Conservation (phyloP, 129 eudicot genomes). For the Lonicera japonica region DNA sequence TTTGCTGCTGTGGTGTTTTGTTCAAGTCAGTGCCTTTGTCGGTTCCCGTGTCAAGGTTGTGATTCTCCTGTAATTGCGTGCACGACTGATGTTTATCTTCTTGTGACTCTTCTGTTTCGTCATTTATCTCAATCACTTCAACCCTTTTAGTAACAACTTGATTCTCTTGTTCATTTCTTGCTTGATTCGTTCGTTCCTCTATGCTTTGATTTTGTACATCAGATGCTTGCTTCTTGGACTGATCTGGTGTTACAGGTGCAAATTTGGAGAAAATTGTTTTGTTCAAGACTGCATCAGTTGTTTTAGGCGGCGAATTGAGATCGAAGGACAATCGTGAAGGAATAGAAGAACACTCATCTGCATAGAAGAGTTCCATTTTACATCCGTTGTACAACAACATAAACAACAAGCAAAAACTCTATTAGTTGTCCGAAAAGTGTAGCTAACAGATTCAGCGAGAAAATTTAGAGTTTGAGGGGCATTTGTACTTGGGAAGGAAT, state of each 20-base stretch:
- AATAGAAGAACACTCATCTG: conserved; percentile 32
- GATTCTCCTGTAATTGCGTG: conserved; percentile 36
- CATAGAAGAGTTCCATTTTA: conserved; percentile 4
- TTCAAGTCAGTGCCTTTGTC: conserved; percentile 35
- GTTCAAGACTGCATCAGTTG: conserved; percentile 10
- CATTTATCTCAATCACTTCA: conserved; percentile 7
- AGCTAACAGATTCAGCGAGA: neutral
- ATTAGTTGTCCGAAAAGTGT: neutral
- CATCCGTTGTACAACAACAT: conserved; percentile 1
- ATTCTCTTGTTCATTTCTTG: conserved; percentile 13
- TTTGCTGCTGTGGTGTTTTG: conserved; percentile 60
- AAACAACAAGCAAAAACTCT: neutral
- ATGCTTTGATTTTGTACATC: neutral
- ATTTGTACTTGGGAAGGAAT: neutral
- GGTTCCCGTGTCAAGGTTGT: conserved; percentile 44
- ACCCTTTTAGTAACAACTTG: conserved; percentile 1
- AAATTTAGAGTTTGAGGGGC: neutral
- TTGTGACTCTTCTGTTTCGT: conserved; percentile 12
- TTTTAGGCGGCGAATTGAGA: conserved; percentile 33
- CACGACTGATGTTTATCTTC: conserved; percentile 27
- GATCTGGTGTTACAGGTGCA: conserved; percentile 60
- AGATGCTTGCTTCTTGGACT: conserved; percentile 17
- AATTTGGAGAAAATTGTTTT: conserved; percentile 24
- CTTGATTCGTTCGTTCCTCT: conserved; percentile 17
- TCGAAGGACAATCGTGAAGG: conserved; percentile 24